Evolutionary conservation across 2,329 filamentous ascomycete species (phyloP).

Genomic region (Catunica adiposa): DNA sequence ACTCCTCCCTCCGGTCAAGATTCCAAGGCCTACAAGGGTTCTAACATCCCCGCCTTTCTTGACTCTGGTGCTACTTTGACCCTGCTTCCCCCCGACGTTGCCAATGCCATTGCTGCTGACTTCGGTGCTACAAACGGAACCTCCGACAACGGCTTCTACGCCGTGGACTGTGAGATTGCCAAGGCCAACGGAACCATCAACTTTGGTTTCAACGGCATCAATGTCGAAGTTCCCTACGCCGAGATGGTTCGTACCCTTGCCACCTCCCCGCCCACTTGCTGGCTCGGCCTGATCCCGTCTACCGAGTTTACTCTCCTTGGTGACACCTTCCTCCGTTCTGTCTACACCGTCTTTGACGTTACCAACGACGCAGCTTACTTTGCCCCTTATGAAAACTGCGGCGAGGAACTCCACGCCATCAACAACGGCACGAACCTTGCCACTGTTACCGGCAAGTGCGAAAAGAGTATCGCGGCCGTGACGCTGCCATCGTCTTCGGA

Average conservation of each 20-base stretch:
- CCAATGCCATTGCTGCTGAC: constrained; percentile 31
- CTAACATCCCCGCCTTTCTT: constrained; percentile 41
- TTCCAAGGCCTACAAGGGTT: constrained; percentile 22
- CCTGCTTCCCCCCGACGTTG: constrained; percentile 43
- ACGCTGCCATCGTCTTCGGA: background rate
- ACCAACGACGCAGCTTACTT: constrained; percentile 32
- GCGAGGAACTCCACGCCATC: constrained; percentile 17
- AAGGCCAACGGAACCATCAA: constrained; percentile 28
- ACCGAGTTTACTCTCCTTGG: constrained; percentile 33
- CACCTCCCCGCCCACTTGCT: constrained; percentile 23
- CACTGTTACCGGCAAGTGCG: constrained; percentile 13
- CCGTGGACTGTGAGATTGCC: constrained; percentile 29
- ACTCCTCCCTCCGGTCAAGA: constrained; percentile 23
- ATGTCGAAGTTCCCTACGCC: constrained; percentile 31
- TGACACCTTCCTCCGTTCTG: constrained; percentile 36
- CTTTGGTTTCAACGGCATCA: constrained; percentile 32
- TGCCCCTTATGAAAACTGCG: constrained; percentile 35
- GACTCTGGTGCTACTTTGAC: constrained; percentile 56
- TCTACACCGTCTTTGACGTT: constrained; percentile 37
- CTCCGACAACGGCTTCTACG: constrained; percentile 29
- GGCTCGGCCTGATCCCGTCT: constrained; percentile 33
- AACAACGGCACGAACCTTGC: constrained; percentile 9
- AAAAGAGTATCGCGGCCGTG: background rate
- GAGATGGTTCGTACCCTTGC: constrained; percentile 24
- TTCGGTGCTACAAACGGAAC: constrained; percentile 27